Evolutionary conservation across 1,284 basidiomycete genomes (phyloP).

Genomic region (Vanrija sp.): DNA sequence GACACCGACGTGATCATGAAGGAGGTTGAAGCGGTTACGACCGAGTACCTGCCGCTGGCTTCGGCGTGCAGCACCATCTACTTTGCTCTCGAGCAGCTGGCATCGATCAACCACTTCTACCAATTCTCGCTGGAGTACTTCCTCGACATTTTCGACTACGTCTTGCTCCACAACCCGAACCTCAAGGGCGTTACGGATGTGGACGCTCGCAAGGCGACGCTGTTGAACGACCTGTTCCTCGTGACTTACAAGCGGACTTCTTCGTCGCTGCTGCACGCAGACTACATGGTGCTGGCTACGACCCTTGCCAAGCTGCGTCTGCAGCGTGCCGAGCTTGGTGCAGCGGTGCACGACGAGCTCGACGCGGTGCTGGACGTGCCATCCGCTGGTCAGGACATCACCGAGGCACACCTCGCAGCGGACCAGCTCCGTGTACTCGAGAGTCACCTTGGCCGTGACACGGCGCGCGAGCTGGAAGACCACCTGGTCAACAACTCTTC

Average conservation of each 20-base stretch:
- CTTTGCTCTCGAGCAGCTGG: conserved; percentile 94
- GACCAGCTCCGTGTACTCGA: conserved; percentile 34
- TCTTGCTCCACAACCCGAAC: conserved; percentile 87
- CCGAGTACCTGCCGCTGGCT: conserved; percentile 89
- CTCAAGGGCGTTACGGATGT: conserved; percentile 74
- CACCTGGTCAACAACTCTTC: conserved; percentile 63
- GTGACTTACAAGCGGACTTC: conserved; percentile 86
- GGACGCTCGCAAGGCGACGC: conserved; percentile 67
- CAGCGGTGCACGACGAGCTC: conserved; percentile 70
- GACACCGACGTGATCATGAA: conserved; percentile 94
- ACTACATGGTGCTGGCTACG: conserved; percentile 87
- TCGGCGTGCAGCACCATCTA: conserved; percentile 96
- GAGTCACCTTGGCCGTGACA: conserved; percentile 25
- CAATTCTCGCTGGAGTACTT: conserved; percentile 98
- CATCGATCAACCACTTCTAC: conserved; percentile 95
- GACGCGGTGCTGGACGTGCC: conserved; percentile 81
- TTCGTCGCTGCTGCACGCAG: conserved; percentile 82
- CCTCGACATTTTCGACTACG: conserved; percentile 95
- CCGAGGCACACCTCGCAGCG: conserved; percentile 14
- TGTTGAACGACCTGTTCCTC: conserved; percentile 89
- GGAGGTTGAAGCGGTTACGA: conserved; percentile 92
- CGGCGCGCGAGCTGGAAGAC: conserved; percentile 65
- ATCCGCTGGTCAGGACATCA: conserved; percentile 3
- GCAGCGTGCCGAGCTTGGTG: conserved; percentile 61
- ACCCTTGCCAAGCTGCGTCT: conserved; percentile 87